Base-by-base conservation (phyloP, 371 early-diverging fungal genomes). In the Lichtheimia corymbifera region DNA sequence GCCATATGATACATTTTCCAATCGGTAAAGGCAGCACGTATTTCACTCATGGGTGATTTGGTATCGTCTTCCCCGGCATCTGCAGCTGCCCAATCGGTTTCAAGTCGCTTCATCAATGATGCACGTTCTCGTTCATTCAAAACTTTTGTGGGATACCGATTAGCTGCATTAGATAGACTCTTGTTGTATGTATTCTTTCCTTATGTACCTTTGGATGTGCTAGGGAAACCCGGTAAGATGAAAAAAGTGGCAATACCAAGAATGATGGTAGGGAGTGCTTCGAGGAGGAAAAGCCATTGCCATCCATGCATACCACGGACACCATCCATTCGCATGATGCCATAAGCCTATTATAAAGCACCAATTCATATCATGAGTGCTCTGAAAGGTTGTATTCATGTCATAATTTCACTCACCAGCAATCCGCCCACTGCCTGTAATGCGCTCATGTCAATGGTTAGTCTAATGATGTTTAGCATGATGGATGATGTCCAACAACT, bases 251-350 rank as follows among this genome's bases (percentile, higher is more conserved):
- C 61, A 30, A 88, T 44, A 5, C 90, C 83, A 50, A 90, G 70
- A 0, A 88, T 41, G 2, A 88, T 69, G 0, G 93, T 85, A 4
- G 87, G 85, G 45, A 91, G 58, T 4, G 92, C 91, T 63, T 91
- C 90, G 43, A 92, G 76, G 22, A 91, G 81, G 64, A 91, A 92
- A 50, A 92, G 81, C 86, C 84, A 84, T 58, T 85, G 85, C 88
- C 88, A 88, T 1, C 81, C 86, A 56, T 58, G 53, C 3, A 85
- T 62, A 22, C 69, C 67, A 12, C 43, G 56, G 27, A 72, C 9
- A 20, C 87, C 86, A 43, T 86, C 77, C 75, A 90, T 82, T 50
- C 80, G 76, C 61, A 71, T 67, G 50, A 88, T 80, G 27, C 76
- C 84, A 64, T 81, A 85, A 40, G 86, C 88, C 67, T 73, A 62